Evolutionary conservation across 768 basidiomycete species (phyloP), one percentile per base, ranked within the genome.

Genomic region (Lactarius tabidus): DNA sequence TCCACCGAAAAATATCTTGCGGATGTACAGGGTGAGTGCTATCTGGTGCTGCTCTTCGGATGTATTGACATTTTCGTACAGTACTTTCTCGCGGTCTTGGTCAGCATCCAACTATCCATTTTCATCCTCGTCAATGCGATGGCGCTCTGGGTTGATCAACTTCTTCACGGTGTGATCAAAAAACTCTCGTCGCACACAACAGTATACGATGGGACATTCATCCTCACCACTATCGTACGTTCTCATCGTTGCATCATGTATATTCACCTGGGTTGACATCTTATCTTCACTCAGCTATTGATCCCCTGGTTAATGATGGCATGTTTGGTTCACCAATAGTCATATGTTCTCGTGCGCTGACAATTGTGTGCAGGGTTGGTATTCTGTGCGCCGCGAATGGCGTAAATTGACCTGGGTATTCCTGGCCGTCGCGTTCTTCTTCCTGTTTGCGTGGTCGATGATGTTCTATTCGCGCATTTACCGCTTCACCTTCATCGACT

Each of bases 291-390:
- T 52, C 58, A 84, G 81, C 71, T 81, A 12, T 73, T 84, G 29
- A 59, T 82, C 17, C 84, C 84, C 1, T 85, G 84, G 84, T 79
- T 84, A 20, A 70, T 75, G n/a, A 72, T 82, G 77, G 84, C 83
- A 33, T 35, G 54, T 54, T 65, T 39, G 74, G 65, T 33, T 6
- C 20, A 45, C 57, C 56, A 2, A 7, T 14, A 3, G 14, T 18
- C 31, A 10, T 29, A 41, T 39, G 18, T 57, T 10, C 43, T 29
- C n/a, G 29, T 31, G 20, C 23, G 36, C 60, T 57, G 10, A 60
- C 29, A 18, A 54, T 31, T 41, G 23, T 20, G 3, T 33, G 4
- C 39, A 84, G 84, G 85, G 85, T 23, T 85, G 82, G 82, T 81
- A 78, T 64, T 77, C 82, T 15, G 80, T 85, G 26, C 78, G 78